These are phyloP conservation scores for Tolypocladium guangdongense DNA, from an alignment of 2,329 filamentous ascomycete species.

Conservation along the genomic window DNA sequence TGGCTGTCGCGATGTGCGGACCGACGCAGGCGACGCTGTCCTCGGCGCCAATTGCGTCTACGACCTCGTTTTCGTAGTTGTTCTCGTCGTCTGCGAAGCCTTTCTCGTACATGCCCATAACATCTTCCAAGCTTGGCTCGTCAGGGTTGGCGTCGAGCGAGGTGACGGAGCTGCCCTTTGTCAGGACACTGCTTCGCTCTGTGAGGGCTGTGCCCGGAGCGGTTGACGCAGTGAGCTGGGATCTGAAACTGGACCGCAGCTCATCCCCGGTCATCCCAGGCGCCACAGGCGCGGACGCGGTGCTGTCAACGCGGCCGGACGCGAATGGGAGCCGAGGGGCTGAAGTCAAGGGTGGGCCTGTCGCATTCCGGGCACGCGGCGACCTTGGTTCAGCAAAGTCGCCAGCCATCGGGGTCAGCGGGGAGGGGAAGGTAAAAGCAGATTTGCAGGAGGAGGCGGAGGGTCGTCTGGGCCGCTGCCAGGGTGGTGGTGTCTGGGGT, in stretches of 20 bases:
- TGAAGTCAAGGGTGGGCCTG: conserved; percentile 11
- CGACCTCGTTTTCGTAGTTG: neutral
- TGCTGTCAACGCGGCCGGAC: conserved; percentile 21
- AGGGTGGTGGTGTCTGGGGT: conserved; percentile 19
- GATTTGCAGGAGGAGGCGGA: conserved; percentile 38
- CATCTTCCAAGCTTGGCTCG: conserved; percentile 52
- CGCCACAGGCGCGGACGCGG: conserved; percentile 22
- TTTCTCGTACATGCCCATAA: conserved; percentile 60
- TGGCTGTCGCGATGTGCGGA: conserved; percentile 4
- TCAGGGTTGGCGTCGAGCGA: conserved; percentile 45
- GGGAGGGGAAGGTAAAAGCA: conserved; percentile 33
- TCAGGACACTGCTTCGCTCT: conserved; percentile 71
- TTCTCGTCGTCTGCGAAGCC: conserved; percentile 39
- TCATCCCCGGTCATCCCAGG: conserved; percentile 42
- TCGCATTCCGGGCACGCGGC: conserved; percentile 17
- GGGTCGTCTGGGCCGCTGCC: conserved; percentile 33
- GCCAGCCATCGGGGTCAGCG: conserved; percentile 25
- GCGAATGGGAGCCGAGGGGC: conserved; percentile 17
- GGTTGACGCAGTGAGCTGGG: conserved; percentile 43
- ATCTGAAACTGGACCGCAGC: conserved; percentile 44
- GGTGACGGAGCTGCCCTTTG: conserved; percentile 65
- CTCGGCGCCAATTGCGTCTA: neutral
- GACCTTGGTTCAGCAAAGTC: conserved; percentile 27
- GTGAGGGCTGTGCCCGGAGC: conserved; percentile 55
- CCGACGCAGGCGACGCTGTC: neutral